These are phyloP conservation scores for Lactuca sativa DNA, from an alignment of 129 eudicot genomes.

Conservation along the genomic window DNA sequence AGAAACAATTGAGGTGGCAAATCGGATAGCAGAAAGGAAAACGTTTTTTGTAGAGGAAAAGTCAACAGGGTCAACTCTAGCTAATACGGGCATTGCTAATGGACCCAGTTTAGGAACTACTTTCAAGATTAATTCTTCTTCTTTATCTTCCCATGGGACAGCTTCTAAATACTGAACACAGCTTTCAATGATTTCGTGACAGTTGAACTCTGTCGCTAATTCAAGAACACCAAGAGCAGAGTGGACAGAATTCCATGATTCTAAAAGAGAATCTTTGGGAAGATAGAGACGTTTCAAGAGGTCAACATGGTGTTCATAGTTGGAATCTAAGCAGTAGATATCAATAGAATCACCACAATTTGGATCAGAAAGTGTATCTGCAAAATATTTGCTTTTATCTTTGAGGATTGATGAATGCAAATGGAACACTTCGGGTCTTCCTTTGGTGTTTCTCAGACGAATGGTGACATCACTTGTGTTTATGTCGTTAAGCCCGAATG, in stretches of 20 bases:
- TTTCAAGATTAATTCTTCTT: conserved; percentile 63
- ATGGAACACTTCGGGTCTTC: conserved; percentile 47
- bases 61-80: conserved; percentile 62
- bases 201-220: conserved; percentile 45
- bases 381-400: conserved; percentile 60
- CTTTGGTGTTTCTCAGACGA: conserved; percentile 50
- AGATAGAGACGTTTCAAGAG: conserved; percentile 52
- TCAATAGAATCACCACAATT: conserved; percentile 38
- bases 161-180: conserved; percentile 79
- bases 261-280: conserved; percentile 44
- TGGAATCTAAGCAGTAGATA: conserved; percentile 53
- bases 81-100: conserved; percentile 70
- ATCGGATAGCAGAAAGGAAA: conserved; percentile 72
- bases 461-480: conserved; percentile 51
- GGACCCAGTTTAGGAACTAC: conserved; percentile 60
- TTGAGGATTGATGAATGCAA: conserved; percentile 53
- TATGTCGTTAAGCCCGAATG: conserved; percentile 45
- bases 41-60: conserved; percentile 54
- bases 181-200: conserved; percentile 50
- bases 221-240: conserved; percentile 69
- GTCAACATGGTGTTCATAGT: conserved; percentile 58
- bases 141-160: conserved; percentile 83
- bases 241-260: conserved; percentile 62
- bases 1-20: conserved; percentile 61
- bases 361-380: conserved; percentile 45